phyloP scores from a whole-genome alignment of 306 rosid genomes.

The Rubus idaeus region DNA sequence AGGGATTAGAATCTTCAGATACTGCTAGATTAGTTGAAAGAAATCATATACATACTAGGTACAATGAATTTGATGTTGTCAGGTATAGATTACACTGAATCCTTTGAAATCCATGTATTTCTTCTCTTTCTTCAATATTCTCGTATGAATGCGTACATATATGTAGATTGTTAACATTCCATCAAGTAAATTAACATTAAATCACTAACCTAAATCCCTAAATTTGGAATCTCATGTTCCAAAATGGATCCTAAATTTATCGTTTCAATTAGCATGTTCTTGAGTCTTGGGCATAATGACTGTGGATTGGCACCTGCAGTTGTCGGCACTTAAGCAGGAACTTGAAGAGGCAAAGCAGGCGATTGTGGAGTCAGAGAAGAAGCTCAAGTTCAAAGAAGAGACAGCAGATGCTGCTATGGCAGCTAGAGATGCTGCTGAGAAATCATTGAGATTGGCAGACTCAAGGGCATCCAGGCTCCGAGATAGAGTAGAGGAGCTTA shows the following conservation, averaged over 20 bases:
- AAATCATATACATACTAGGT: not conserved
- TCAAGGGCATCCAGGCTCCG: conserved; percentile 85
- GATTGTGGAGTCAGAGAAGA: conserved; percentile 74
- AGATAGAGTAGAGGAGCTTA: conserved; percentile 89
- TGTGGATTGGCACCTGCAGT: conserved; percentile 51
- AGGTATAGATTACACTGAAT: not conserved
- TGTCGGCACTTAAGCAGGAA: conserved; percentile 69
- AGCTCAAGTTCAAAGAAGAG: conserved; percentile 95
- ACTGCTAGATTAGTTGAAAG: not conserved
- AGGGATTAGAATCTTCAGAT: not conserved
- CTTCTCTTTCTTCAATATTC: not conserved
- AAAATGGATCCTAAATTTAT: not conserved
- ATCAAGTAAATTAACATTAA: not conserved
- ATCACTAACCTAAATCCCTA: not conserved
- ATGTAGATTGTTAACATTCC: not conserved
- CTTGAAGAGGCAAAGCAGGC: conserved; percentile 88
- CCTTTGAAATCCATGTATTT: not conserved
- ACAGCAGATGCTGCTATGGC: conserved; percentile 97
- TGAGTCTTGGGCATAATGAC: not conserved
- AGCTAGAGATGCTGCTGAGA: conserved; percentile 99
- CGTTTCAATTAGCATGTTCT: conserved; percentile 3
- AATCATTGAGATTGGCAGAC: conserved; percentile 85
- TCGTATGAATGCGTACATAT: not conserved
- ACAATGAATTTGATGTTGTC: not conserved
- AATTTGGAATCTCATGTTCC: not conserved